Percentiles rank a stretch among this genome's conserved stretches.
Conservation (phyloP, 2,329 filamentous ascomycete species). For the Aureobasidium namibiae region DNA sequence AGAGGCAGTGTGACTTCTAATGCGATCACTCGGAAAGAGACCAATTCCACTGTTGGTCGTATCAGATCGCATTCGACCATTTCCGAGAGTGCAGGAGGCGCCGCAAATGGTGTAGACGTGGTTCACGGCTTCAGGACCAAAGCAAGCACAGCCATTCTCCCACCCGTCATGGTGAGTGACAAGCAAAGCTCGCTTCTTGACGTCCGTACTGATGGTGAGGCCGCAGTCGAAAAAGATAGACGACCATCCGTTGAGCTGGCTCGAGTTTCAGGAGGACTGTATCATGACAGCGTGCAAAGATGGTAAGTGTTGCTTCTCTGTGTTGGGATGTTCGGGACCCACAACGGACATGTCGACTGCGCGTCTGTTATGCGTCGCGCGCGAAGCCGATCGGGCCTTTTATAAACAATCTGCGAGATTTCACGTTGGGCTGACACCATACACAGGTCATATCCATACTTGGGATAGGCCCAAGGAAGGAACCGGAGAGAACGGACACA, state of each 20-base stretch:
- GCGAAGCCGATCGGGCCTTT: not conserved
- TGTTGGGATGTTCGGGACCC: not conserved
- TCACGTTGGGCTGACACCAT: constrained; percentile 4
- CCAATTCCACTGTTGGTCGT: constrained; percentile 44
- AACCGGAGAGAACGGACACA: constrained; percentile 20
- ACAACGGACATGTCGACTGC: not conserved
- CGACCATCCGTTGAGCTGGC: constrained; percentile 77
- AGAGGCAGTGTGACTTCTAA: constrained; percentile 44
- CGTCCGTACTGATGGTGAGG: constrained; percentile 11
- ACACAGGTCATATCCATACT: constrained; percentile 62
- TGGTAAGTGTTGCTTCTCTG: constrained; percentile 49
- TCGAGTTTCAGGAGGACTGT: constrained; percentile 87
- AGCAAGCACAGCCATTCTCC: constrained; percentile 73
- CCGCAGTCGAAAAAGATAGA: constrained; percentile 71
- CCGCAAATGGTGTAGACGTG: constrained; percentile 39
- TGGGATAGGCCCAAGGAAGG: constrained; percentile 58
- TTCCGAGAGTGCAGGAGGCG: constrained; percentile 35
- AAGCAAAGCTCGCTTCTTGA: not conserved
- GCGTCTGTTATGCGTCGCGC: constrained; percentile 1
- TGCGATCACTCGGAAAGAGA: constrained; percentile 55
- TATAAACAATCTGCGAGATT: not conserved
- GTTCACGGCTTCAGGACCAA: constrained; percentile 80
- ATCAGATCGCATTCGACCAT: constrained; percentile 64
- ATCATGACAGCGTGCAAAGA: constrained; percentile 89
- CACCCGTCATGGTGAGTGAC: constrained; percentile 71